Evolutionary conservation across 257 asterid genomes (phyloP).

Genomic region (Rubia yunnanensis): DNA sequence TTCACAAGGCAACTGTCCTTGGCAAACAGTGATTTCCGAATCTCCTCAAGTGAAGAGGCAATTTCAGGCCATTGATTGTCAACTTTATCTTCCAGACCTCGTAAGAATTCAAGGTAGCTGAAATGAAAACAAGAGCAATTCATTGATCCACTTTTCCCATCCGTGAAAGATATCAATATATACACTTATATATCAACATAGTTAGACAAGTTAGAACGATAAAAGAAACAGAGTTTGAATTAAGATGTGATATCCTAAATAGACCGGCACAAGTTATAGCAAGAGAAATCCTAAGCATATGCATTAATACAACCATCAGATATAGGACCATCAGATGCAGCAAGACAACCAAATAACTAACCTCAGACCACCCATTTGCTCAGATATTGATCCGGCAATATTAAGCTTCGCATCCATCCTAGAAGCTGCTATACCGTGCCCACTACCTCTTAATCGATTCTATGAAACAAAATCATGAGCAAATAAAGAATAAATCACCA

Average conservation of each 20-base stretch:
- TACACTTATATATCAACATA: background rate
- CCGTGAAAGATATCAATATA: background rate
- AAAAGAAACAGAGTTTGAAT: background rate
- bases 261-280: background rate
- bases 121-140: slow-evolving; percentile 14
- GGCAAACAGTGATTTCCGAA: slow-evolving; percentile 64
- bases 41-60: slow-evolving; percentile 89
- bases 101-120: slow-evolving; percentile 91
- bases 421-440: slow-evolving; percentile 92
- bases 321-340: background rate
- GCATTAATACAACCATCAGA: background rate
- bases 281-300: background rate
- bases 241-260: background rate
- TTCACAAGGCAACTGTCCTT: slow-evolving; percentile 75
- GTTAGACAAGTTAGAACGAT: background rate
- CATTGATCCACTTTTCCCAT: background rate
- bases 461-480: slow-evolving; percentile 23
- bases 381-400: slow-evolving; percentile 91
- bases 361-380: slow-evolving; percentile 99
- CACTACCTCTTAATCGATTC: slow-evolving; percentile 98
- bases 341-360: slow-evolving; percentile 16
- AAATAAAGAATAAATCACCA: background rate
- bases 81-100: slow-evolving; percentile 64
- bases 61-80: slow-evolving; percentile 76
- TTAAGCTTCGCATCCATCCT: slow-evolving; percentile 98